A percentile compares a stretch with the other conserved stretches of the same genome.
Conservation (phyloP, 2,329 filamentous ascomycete species). For the Bipolaris cookei region DNA sequence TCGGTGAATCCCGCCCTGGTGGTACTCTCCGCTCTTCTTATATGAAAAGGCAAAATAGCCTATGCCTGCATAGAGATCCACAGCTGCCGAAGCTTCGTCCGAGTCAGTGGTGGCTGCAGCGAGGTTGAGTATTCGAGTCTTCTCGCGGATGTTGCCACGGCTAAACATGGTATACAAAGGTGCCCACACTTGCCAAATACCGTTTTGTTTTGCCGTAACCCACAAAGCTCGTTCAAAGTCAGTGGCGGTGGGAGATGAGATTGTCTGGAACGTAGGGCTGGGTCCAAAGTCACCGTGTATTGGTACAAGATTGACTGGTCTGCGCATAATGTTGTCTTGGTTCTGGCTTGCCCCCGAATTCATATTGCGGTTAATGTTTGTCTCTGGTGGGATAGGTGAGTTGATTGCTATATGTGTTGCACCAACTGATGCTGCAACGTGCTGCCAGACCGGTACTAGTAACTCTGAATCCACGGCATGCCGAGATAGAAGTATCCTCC, state of each 20-base stretch:
- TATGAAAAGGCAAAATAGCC: constrained; percentile 94
- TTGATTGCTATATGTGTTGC: constrained; percentile 66
- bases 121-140: constrained; percentile 70
- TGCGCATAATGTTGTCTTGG: constrained; percentile 71
- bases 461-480: constrained; percentile 28
- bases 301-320: constrained; percentile 71
- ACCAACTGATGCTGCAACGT: constrained; percentile 49
- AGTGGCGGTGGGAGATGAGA: constrained; percentile 29
- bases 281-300: constrained; percentile 78
- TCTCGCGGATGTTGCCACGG: constrained; percentile 88
- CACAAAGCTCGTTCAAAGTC: constrained; percentile 77
- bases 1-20: constrained; percentile 66
- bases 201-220: constrained; percentile 76
- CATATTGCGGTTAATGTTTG: background rate
- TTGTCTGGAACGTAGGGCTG: constrained; percentile 22
- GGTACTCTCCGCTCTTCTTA: constrained; percentile 63
- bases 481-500: constrained; percentile 41
- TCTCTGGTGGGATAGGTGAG: constrained; percentile 58
- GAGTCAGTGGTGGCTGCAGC: constrained; percentile 35
- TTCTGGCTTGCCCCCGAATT: background rate
- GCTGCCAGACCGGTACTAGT: constrained; percentile 35
- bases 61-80: constrained; percentile 91
- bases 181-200: constrained; percentile 83
- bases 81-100: constrained; percentile 44
- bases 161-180: constrained; percentile 94